Evolutionary conservation across 1,139 yeast species (phyloP).

Genomic region (Candida buenavistaensis): DNA sequence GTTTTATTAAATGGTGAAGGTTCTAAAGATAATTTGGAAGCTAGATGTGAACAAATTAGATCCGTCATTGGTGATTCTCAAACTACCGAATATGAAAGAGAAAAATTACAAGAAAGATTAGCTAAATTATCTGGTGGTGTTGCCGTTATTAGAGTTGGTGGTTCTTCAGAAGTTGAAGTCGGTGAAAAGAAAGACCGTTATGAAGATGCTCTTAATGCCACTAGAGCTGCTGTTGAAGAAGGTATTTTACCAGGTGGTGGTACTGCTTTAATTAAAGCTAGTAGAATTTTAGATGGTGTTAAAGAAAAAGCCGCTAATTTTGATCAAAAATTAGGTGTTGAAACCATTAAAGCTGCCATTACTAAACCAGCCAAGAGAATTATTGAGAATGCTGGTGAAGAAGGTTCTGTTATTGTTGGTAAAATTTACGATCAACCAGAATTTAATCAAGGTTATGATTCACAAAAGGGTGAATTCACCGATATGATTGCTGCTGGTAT

Average conservation of each 20-base stretch:
- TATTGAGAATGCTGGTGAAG: conserved; percentile 98
- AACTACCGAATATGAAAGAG: conserved; percentile 94
- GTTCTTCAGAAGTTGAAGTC: conserved; percentile 97
- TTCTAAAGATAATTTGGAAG: conserved; percentile 78
- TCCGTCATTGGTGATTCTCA: conserved; percentile 67
- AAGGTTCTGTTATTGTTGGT: conserved; percentile 96
- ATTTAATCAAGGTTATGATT: conserved; percentile 91
- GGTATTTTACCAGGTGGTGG: conserved; percentile 99
- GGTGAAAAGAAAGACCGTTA: conserved; percentile 99
- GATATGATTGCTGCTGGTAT: conserved; percentile 98
- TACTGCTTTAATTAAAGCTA: conserved; percentile 95
- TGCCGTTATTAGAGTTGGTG: conserved; percentile 98
- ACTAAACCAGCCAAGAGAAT: conserved; percentile 96
- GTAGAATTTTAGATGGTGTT: conserved; percentile 74
- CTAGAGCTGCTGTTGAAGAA: conserved; percentile 99
- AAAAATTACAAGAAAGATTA: conserved; percentile 96
- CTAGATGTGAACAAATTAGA: conserved; percentile 97
- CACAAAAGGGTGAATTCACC: conserved; percentile 90
- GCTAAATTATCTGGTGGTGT: conserved; percentile 99
- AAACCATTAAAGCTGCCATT: conserved; percentile 92
- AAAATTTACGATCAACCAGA: conserved; percentile 85
- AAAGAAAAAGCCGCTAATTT: conserved; percentile 75
- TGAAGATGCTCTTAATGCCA: conserved; percentile 98
- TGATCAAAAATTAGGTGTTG: conserved; percentile 97
- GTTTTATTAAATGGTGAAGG: conserved; percentile 97